Base-by-base conservation (phyloP, 192 early-diverging fungal genomes). In the Dissophora globulifera region DNA sequence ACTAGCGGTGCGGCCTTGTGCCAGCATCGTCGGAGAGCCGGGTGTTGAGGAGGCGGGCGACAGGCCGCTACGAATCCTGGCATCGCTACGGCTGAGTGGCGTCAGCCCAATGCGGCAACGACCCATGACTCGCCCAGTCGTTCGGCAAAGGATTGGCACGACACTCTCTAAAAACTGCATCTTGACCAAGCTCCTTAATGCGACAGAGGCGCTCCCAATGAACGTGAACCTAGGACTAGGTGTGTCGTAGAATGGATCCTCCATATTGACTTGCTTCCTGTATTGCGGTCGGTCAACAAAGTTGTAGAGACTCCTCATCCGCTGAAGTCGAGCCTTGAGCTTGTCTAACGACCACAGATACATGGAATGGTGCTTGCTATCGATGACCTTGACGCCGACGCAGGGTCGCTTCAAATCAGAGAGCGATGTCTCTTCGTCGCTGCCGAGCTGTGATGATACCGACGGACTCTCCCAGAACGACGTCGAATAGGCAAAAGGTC, bases 221-320 rank as follows among this genome's bases (percentile, higher is more conserved):
- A 84, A 85, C 11, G 85, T 78, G 51, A 79, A 89, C 15, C 70
- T 62, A 7, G 86, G 86, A 31, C 60, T 55, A 1, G 88, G 86
- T 27, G 60, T 83, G 43, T 90, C 84, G 57, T 86, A 85, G 45
- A 88, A 88, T 23, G 87, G 84, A 42, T 87, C 87, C 69, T 86
- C 82, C 82, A 82, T 72, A 47, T 83, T 82, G 31, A 84, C 80
- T 15, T 88, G 84, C 50, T 84, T 85, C 30, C 83, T 46, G 58
- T 87, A 88, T 29, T 82, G 78, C 8, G 86, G 87, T 20, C 81
- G 81, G 50, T 87, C 85, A 1, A 82, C 80, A 63, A 70, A 85
- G 51, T 88, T 83, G 58, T 90, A 88, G 45, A 92, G 68, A 23
- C 84, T 82, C 2, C 88, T 87, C 93, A 95, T 94, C 13, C 85